These are phyloP conservation scores for Torulaspora franciscae DNA, from an alignment of 805 yeast genomes.

Conservation along the genomic window DNA sequence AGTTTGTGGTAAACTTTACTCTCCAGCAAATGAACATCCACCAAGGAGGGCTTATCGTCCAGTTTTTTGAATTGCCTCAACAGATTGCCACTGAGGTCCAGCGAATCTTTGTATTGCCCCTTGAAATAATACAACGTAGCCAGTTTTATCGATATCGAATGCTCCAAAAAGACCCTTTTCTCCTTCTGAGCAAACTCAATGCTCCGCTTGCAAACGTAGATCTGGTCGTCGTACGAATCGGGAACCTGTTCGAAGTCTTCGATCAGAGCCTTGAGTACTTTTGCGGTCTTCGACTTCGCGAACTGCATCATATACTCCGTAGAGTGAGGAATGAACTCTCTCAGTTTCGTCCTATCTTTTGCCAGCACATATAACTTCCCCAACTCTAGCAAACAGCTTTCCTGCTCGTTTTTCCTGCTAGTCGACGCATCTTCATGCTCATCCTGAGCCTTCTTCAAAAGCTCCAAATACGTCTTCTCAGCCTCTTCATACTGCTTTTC, in stretches of 20 bases:
- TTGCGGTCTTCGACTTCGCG: constrained; percentile 94
- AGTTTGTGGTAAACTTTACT: constrained; percentile 85
- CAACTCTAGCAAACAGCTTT: constrained; percentile 65
- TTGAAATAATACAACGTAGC: constrained; percentile 69
- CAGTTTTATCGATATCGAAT: constrained; percentile 77
- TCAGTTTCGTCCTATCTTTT: constrained; percentile 47
- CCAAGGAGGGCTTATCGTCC: constrained; percentile 92
- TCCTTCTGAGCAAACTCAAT: constrained; percentile 82
- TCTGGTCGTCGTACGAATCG: constrained; percentile 61
- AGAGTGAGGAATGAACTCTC: constrained; percentile 59
- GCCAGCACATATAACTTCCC: constrained; percentile 62
- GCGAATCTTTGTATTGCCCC: constrained; percentile 59
- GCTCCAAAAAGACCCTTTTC: constrained; percentile 84
- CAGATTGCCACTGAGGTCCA: constrained; percentile 64
- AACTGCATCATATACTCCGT: constrained; percentile 67
- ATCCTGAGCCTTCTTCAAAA: constrained; percentile 38
- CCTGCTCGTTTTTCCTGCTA: constrained; percentile 50
- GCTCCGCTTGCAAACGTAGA: constrained; percentile 66
- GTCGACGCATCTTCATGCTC: constrained; percentile 32
- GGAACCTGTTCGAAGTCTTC: constrained; percentile 68
- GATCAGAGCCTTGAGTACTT: constrained; percentile 74
- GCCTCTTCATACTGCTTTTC: constrained; percentile 51
- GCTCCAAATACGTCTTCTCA: constrained; percentile 51
- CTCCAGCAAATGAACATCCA: constrained; percentile 91
- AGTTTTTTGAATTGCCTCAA: constrained; percentile 83